A percentile compares a stretch with the other conserved stretches of the same genome.
These are phyloP conservation scores for Chaetoscypha palmicola DNA, from an alignment of 2,329 filamentous ascomycete genomes.

Conservation along the genomic window DNA sequence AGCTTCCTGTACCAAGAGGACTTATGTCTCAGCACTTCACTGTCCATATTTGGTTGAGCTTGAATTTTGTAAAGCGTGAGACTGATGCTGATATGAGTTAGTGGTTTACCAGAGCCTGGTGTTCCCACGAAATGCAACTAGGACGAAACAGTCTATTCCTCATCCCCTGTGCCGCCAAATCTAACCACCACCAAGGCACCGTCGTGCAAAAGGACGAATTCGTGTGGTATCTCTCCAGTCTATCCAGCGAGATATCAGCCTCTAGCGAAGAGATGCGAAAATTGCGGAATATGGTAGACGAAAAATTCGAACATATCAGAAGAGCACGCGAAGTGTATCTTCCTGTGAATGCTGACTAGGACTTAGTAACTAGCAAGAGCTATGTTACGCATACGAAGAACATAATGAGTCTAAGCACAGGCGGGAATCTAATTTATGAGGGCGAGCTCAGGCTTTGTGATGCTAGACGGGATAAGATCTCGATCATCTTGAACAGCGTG, in stretches of 20 bases:
- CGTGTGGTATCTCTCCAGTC: conserved; percentile 1
- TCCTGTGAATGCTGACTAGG: no score
- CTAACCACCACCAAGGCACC: neutral
- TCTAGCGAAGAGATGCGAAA: neutral
- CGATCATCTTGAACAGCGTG: conserved; percentile 6
- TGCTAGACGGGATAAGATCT: conserved; percentile 9
- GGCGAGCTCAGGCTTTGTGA: conserved; percentile 1
- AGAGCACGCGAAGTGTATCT: no score
- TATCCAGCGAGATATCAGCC: neutral
- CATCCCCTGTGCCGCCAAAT: neutral
- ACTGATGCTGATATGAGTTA: neutral
- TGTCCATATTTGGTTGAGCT: no score
- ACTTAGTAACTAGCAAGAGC: no score
- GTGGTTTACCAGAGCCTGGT: conserved; percentile 10
- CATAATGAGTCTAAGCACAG: conserved; percentile 2
- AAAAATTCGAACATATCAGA: neutral
- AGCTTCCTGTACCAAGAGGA: no score
- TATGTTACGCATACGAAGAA: neutral
- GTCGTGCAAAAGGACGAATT: neutral
- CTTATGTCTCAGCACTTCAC: no score
- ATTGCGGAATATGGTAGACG: neutral
- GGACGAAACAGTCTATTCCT: conserved; percentile 1
- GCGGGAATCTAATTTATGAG: conserved; percentile 1
- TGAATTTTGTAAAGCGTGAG: neutral
- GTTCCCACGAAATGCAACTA: conserved; percentile 7